A percentile compares a stretch with the other conserved stretches of the same genome.
These are phyloP conservation scores for Fusarium redolens DNA, from an alignment of 2,329 filamentous ascomycete species.

Conservation along the genomic window DNA sequence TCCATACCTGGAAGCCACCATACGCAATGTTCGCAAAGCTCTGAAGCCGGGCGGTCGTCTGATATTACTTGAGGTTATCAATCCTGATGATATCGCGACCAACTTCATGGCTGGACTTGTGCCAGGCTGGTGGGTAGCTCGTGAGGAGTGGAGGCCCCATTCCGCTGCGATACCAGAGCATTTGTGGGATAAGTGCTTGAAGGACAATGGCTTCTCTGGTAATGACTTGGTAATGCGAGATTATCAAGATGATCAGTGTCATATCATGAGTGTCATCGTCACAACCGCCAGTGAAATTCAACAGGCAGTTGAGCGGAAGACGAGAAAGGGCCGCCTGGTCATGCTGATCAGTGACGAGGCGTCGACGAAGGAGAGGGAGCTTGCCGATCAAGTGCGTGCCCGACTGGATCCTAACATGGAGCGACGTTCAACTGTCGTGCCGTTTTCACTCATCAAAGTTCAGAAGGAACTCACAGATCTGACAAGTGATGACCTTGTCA, in stretches of 20 bases:
- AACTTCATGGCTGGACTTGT: constrained; percentile 43
- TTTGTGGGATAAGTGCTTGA: background rate
- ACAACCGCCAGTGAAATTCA: background rate
- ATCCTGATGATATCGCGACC: constrained; percentile 8
- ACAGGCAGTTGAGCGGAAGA: accelerated
- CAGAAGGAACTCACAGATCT: accelerated
- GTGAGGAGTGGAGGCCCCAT: background rate
- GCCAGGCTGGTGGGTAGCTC: constrained; percentile 50
- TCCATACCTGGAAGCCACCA: constrained; percentile 38
- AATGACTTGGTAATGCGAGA: constrained; percentile 2
- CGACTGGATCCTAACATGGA: accelerated
- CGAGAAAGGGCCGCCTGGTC: accelerated
- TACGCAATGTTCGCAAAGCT: constrained; percentile 26
- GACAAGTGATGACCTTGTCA: background rate
- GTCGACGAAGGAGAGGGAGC: background rate
- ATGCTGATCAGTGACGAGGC: background rate
- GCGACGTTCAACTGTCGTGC: accelerated
- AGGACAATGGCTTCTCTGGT: background rate
- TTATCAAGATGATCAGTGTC: background rate
- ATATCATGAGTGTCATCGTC: background rate
- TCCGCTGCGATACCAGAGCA: constrained; percentile 1
- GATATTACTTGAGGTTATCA: constrained; percentile 40
- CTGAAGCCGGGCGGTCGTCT: constrained; percentile 47
- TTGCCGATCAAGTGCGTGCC: accelerated
- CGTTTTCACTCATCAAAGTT: accelerated